These are phyloP conservation scores for Cicer judaicum DNA, from an alignment of 306 rosid species.

Conservation along the genomic window DNA sequence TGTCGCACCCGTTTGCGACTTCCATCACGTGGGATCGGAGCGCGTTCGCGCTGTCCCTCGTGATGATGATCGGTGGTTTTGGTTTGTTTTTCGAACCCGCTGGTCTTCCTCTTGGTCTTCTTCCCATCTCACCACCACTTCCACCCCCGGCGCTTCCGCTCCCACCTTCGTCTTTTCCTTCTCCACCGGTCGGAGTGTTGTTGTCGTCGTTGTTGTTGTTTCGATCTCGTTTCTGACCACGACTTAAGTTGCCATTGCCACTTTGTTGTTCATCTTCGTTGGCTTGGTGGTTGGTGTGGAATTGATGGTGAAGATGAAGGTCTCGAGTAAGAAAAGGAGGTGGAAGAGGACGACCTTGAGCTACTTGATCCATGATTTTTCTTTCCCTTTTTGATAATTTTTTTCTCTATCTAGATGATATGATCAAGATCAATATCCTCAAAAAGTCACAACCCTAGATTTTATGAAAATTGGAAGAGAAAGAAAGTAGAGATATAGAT, in stretches of 20 bases:
- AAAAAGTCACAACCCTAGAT: conserved; percentile 38
- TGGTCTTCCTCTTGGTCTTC: conserved; percentile 87
- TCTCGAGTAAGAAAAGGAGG: conserved; percentile 84
- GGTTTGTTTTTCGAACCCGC: conserved; percentile 93
- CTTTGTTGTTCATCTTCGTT: conserved; percentile 62
- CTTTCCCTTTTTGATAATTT: not conserved
- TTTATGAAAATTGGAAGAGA: conserved; percentile 29
- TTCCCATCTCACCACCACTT: conserved; percentile 50
- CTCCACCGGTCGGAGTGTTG: conserved; percentile 4
- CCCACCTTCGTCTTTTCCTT: conserved; percentile 28
- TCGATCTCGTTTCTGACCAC: conserved; percentile 69
- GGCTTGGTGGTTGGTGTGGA: conserved; percentile 57
- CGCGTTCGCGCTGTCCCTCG: conserved; percentile 89
- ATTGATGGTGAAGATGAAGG: conserved; percentile 81
- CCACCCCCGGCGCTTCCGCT: conserved; percentile 43
- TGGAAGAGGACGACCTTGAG: conserved; percentile 85
- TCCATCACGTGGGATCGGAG: conserved; percentile 91
- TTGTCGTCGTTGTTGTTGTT: conserved; percentile 50
- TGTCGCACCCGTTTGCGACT: conserved; percentile 74
- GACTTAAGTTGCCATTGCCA: conserved; percentile 51
- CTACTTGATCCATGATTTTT: conserved; percentile 77
- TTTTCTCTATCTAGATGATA: not conserved
- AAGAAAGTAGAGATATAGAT: not conserved
- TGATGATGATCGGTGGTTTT: conserved; percentile 89
- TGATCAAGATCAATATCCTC: not conserved